Conservation (phyloP, 2,329 filamentous ascomycete genomes). For the Verticillium nubilum region DNA sequence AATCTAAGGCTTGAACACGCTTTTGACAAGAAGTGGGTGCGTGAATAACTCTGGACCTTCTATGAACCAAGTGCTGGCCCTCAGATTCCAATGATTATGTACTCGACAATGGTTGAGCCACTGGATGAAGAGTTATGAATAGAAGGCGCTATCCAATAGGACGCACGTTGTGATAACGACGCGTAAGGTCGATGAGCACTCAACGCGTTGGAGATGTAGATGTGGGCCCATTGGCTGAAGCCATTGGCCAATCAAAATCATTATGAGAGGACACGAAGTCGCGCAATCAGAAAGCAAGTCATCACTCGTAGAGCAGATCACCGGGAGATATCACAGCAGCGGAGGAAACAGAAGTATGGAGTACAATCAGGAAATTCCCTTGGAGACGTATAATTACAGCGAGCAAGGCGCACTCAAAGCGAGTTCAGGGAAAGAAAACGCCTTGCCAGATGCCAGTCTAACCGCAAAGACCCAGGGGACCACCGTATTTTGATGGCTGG, state of each 20-base stretch:
- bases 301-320: no score
- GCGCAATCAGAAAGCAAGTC: not conserved
- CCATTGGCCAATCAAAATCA: slow-evolving; percentile 7
- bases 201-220: not conserved
- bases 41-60: no score
- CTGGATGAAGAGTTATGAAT: no score
- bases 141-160: not conserved
- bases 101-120: no score
- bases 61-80: no score
- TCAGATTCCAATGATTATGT: no score
- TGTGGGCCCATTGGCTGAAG: not conserved
- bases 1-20: no score
- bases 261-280: not conserved
- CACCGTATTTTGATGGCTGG: slow-evolving; percentile 26
- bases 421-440: slow-evolving; percentile 38
- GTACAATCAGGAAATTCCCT: slow-evolving; percentile 47
- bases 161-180: not conserved
- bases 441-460: slow-evolving; percentile 45
- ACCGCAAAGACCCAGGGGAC: slow-evolving; percentile 35
- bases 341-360: slow-evolving; percentile 10
- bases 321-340: not conserved
- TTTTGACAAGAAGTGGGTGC: no score
- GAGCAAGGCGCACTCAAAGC: slow-evolving; percentile 42
- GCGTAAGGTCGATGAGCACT: not conserved
- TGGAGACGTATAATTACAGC: slow-evolving; percentile 57